Evolutionary conservation across 192 early-diverging fungal genomes (phyloP).

Genomic region (Coemansia sp.): DNA sequence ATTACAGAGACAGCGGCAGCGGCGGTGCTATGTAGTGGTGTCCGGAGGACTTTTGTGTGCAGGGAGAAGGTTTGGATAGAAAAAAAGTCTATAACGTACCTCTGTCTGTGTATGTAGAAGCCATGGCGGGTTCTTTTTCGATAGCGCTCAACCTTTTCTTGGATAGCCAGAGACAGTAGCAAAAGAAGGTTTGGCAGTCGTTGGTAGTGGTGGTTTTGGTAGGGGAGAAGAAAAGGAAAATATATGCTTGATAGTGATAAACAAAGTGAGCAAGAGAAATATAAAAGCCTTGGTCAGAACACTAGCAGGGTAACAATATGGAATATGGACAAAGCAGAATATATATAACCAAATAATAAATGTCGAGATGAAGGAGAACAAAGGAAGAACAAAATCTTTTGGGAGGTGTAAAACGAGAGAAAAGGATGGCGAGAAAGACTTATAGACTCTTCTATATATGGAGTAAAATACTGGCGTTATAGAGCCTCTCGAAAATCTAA

Average conservation of each 20-base stretch:
- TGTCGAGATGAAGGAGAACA: constrained; percentile 4
- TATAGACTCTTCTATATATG: constrained; percentile 8
- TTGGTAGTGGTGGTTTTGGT: not conserved
- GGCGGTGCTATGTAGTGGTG: not conserved
- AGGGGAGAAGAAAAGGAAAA: not conserved
- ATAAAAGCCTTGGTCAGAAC: not conserved
- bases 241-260: not conserved
- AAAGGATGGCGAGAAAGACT: constrained; percentile 12
- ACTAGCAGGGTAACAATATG: not conserved
- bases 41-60: not conserved
- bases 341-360: constrained; percentile 3
- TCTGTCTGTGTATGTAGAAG: constrained; percentile 37
- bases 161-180: not conserved
- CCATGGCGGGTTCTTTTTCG: not conserved
- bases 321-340: not conserved
- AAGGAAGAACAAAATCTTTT: constrained; percentile 11
- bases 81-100: constrained; percentile 19
- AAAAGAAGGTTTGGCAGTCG: not conserved
- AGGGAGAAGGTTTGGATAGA: not conserved
- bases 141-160: not conserved
- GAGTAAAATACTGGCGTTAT: constrained; percentile 6
- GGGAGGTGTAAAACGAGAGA: constrained; percentile 6
- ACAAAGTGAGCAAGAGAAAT: not conserved
- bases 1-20: not conserved
- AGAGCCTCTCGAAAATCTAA: not conserved